Evolutionary conservation across 192 early-diverging fungal genomes (phyloP), one percentile per base, ranked within the genome.

Genomic region (Haplosporangium gracile): DNA sequence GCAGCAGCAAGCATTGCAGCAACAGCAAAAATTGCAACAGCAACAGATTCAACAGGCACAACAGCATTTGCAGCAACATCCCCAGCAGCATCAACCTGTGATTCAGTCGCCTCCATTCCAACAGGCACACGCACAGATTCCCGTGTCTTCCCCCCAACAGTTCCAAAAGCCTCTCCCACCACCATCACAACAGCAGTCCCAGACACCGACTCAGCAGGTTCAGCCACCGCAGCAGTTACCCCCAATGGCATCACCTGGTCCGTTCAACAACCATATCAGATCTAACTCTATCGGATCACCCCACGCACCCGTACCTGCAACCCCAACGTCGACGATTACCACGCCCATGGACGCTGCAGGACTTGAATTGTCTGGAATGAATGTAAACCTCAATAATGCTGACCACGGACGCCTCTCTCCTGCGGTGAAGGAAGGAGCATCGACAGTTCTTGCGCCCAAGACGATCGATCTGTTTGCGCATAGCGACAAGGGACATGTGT

Each of bases 401-500:
- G 84, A 80, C 26, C 84, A 78, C 49, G 79, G 84, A 70, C 79
- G 76, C n/a, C 16, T 83, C 24, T 60, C 82, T 5, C 76, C 82
- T 10, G 76, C 72, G 45, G 11, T 78, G 9, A 84, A 57, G 42
- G 74, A 85, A 16, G 72, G 53, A 2, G n/a, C 40, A 22, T 4
- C 73, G 22, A 60, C 65, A 22, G 34, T 57, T 22, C 42, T 85
- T 24, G 34, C 73, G 16, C 73, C 82, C 39, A 79, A 72, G 57
- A 65, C 78, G 22, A 65, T 81, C 9, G 80, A 81, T 24, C 39
- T 82, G 55, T 85, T 89, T 82, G 76, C 70, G 4, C 80, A 84
- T 72, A 85, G 85, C 42, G 82, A 85, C 34, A 80, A 82, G 47
- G 82, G 82, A 1, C 77, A 88, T 20, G 78, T 89, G 11, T 75